phyloP scores from a whole-genome alignment of 2,329 filamentous ascomycete species.

The Aspergillus pseudonomiae region DNA sequence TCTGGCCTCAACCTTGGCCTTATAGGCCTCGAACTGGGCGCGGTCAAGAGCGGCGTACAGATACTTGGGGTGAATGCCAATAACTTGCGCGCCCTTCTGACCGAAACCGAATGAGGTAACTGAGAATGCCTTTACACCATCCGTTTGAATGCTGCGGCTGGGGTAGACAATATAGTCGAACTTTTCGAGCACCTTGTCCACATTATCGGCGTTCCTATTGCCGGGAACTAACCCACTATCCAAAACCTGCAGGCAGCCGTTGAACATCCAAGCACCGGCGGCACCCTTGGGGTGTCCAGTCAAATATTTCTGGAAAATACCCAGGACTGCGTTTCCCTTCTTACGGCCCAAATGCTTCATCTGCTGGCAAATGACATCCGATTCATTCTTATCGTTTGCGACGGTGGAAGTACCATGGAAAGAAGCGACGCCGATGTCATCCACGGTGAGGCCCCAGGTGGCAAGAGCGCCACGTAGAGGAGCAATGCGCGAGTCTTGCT shows the following conservation, averaged over 20 bases:
- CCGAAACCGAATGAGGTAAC: constrained; percentile 99
- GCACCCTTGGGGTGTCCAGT: constrained; percentile 99
- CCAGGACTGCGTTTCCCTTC: constrained; percentile 94
- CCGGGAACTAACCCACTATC: constrained; percentile 93
- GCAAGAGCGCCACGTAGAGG: constrained; percentile 94
- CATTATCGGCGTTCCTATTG: constrained; percentile 97
- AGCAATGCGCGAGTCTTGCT: constrained; percentile 88
- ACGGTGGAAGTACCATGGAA: constrained; percentile 99
- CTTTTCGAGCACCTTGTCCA: constrained; percentile 94
- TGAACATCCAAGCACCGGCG: constrained; percentile 99
- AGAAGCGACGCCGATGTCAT: constrained; percentile 91
- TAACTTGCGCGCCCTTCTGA: constrained; percentile 96
- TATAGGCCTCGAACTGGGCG: constrained; percentile 79
- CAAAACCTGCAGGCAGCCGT: constrained; percentile 93
- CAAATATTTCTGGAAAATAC: constrained; percentile 99
- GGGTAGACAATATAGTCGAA: constrained; percentile 98
- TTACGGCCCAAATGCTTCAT: constrained; percentile 89
- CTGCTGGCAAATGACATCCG: constrained; percentile 94
- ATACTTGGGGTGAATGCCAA: constrained; percentile 96
- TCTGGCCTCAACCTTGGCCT: constrained; percentile 82
- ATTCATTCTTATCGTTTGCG: constrained; percentile 99
- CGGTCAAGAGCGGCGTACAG: constrained; percentile 92
- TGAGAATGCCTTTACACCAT: constrained; percentile 97
- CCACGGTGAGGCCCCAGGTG: constrained; percentile 96
- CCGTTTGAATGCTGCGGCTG: constrained; percentile 91